Evolutionary conservation across 2,329 filamentous ascomycete genomes (phyloP).

Genomic region (Camillea tinctor): DNA sequence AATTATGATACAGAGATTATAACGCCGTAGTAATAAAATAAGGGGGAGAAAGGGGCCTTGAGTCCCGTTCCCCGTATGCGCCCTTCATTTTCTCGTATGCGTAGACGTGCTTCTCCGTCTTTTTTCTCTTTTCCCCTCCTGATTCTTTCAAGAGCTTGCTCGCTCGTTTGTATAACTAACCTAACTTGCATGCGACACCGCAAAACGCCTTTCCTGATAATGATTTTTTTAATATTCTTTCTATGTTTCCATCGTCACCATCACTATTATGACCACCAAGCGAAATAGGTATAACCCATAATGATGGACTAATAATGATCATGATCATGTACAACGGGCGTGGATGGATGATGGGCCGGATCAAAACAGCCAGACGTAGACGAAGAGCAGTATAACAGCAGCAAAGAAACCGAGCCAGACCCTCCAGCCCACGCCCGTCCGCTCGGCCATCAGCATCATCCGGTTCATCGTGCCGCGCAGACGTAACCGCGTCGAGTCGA

Average conservation of each 20-base stretch:
- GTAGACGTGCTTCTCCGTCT: constrained; percentile 2
- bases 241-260: too few relatives aligned
- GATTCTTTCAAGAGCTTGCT: not conserved
- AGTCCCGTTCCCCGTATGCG: not conserved
- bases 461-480: constrained; percentile 92
- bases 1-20: constrained; percentile 34
- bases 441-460: constrained; percentile 94
- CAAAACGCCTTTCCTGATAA: not conserved
- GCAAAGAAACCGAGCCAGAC: constrained; percentile 90
- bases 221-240: not conserved
- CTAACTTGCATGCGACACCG: not conserved
- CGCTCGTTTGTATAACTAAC: not conserved
- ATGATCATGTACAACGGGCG: too few relatives aligned
- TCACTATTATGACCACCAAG: too few relatives aligned
- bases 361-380: constrained; percentile 89
- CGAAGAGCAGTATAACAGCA: constrained; percentile 78
- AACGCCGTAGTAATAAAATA: constrained; percentile 13
- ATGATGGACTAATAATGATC: too few relatives aligned
- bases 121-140: not conserved
- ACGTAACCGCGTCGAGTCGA: constrained; percentile 79
- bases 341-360: not conserved
- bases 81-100: constrained; percentile 1
- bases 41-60: not conserved
- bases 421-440: constrained; percentile 92
- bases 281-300: too few relatives aligned